Percentiles rank a stretch among this genome's conserved stretches.
These are phyloP conservation scores for Sclerotinia borealis DNA, from an alignment of 2,329 filamentous ascomycete species.

Conservation along the genomic window DNA sequence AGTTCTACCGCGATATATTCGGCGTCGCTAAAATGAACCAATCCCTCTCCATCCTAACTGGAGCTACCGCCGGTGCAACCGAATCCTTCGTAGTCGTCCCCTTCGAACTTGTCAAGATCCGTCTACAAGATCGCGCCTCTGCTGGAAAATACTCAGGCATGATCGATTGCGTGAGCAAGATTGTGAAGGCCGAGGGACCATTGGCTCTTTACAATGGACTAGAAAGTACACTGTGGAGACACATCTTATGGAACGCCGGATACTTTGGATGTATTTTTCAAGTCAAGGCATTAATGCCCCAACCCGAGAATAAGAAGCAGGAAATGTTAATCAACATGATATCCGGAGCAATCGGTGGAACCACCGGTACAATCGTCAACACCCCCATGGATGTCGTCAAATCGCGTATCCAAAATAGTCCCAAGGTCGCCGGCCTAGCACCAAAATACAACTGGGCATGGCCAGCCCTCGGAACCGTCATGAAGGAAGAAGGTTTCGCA, in stretches of 20 bases:
- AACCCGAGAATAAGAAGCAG: constrained; percentile 69
- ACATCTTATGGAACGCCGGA: constrained; percentile 88
- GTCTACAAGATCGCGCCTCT: constrained; percentile 90
- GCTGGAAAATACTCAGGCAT: constrained; percentile 82
- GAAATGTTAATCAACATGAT: constrained; percentile 85
- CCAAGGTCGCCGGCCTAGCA: constrained; percentile 70
- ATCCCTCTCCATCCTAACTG: constrained; percentile 83
- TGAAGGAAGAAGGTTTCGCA: constrained; percentile 85
- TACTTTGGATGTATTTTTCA: constrained; percentile 99
- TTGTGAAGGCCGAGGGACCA: constrained; percentile 73
- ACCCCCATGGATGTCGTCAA: constrained; percentile 97
- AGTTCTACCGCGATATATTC: constrained; percentile 85
- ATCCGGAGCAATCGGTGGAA: constrained; percentile 83
- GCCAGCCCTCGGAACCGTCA: constrained; percentile 77
- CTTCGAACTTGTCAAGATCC: constrained; percentile 98
- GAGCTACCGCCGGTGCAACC: constrained; percentile 89
- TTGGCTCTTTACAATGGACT: constrained; percentile 94
- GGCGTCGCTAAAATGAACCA: constrained; percentile 85
- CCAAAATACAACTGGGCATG: constrained; percentile 99
- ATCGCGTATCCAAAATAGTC: constrained; percentile 91
- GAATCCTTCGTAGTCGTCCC: constrained; percentile 96
- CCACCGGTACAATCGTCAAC: constrained; percentile 84
- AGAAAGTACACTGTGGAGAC: constrained; percentile 94
- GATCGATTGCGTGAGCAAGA: constrained; percentile 75
- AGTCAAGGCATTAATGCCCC: constrained; percentile 76